Evolutionary conservation across 2,329 filamentous ascomycete species (phyloP), one percentile per base, ranked within the genome.

Genomic region (Fusarium sp.): DNA sequence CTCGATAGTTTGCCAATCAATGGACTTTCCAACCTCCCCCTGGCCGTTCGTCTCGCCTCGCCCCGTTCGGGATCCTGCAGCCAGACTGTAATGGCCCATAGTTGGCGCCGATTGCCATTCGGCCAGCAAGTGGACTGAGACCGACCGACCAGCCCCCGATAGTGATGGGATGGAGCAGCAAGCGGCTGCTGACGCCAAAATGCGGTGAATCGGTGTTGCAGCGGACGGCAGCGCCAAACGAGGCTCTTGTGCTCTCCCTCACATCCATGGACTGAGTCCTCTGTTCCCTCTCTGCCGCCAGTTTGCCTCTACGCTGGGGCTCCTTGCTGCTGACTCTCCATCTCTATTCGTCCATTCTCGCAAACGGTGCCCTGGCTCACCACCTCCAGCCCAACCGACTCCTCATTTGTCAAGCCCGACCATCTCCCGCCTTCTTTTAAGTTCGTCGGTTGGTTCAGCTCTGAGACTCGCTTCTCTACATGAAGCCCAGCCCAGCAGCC

Each of bases 171-270:
- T 61, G 62, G 66, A 64, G 62, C 72, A 59, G 13, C 62, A 46
- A 49, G 44, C 23, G 44, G 44, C 55, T 67, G 69, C 67, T 68
- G 65, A 66, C 65, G 69, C 65, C 73, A 75, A 75, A 75, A 74
- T 75, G 73, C 73, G 73, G 73, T 75, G 73, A 75, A 75, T 74
- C 65, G 53, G 56, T 55, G 44, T 56, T 64, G 57, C 56, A 67
- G 58, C 59, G 62, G 51, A 68, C 59, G 46, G 64, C 59, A 63
- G 59, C 66, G 62, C 59, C 58, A 66, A 44, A 65, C 53, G 68
- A 69, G 71, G 66, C 64, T 69, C 69, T 64, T 66, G 54, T 66
- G 40, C 49, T 53, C 53, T 53, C 55, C 23, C 60, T 64, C 36
- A 61, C 44, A 57, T 46, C 42, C 14, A n/a, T 16, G 9, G 44